phyloP scores from a whole-genome alignment of 768 basidiomycete species.

The Amanita molliuscula region DNA sequence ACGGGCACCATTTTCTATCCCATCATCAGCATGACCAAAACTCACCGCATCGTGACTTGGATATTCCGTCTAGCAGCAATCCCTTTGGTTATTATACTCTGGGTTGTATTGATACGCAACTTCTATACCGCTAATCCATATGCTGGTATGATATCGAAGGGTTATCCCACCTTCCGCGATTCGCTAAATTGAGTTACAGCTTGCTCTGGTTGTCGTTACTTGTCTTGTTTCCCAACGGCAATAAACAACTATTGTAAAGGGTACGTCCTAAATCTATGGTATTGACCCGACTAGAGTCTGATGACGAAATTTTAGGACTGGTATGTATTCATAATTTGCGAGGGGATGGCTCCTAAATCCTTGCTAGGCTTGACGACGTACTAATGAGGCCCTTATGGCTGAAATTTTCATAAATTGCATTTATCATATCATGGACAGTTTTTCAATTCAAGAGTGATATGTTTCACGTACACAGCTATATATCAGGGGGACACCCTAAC shows the following conservation, averaged over 20 bases:
- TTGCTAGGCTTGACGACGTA: slow-evolving; percentile 10
- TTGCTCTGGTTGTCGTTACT: slow-evolving; percentile 79
- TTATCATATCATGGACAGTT: background rate
- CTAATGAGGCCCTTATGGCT: background rate
- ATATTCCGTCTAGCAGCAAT: slow-evolving; percentile 61
- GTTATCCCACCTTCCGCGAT: background rate
- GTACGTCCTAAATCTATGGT: slow-evolving; percentile 19
- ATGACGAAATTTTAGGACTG: slow-evolving; percentile 18
- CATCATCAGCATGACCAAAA: slow-evolving; percentile 70
- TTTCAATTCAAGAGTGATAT: background rate
- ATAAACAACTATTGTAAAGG: slow-evolving; percentile 61
- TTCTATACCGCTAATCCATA: slow-evolving; percentile 88
- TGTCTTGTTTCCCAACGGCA: slow-evolving; percentile 80
- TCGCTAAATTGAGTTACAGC: slow-evolving; percentile 29
- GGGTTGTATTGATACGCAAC: slow-evolving; percentile 73
- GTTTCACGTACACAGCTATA: background rate
- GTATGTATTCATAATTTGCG: slow-evolving; percentile 13
- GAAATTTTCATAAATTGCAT: background rate
- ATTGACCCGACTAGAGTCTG: background rate
- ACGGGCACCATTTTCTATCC: slow-evolving; percentile 82
- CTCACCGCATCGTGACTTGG: slow-evolving; percentile 68
- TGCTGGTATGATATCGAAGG: slow-evolving; percentile 42
- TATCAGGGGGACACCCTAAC: no score
- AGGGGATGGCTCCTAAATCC: background rate
- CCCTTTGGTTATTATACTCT: slow-evolving; percentile 69